Conservation (phyloP, 148 eudicot genomes). For the Fagopyrum esculentum region DNA sequence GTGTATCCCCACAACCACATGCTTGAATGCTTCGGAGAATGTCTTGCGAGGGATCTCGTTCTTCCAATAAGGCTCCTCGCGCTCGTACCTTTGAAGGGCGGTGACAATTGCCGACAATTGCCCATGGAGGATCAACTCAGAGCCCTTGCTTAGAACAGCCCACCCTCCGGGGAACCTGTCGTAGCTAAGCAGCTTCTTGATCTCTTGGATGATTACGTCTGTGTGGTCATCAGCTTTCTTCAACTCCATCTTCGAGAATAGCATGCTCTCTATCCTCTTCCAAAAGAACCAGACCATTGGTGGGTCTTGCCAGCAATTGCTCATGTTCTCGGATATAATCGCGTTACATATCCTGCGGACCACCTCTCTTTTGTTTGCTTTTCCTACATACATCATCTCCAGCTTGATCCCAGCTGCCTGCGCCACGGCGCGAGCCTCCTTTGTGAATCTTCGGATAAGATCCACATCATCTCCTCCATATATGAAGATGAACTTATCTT, state of each 20-base stretch:
- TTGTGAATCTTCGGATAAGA: conserved; percentile 38
- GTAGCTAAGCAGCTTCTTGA: conserved; percentile 41
- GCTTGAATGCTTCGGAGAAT: conserved; percentile 19
- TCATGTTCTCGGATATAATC: conserved; percentile 30
- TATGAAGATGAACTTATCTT: conserved; percentile 35
- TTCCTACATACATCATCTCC: conserved; percentile 42
- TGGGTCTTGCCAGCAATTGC: conserved; percentile 22
- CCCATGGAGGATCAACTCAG: conserved; percentile 28
- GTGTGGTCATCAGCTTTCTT: conserved; percentile 19
- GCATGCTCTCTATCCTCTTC: conserved; percentile 43
- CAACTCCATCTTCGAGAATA: conserved; percentile 32
- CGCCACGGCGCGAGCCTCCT: conserved; percentile 18
- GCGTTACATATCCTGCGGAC: conserved; percentile 24
- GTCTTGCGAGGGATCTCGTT: conserved; percentile 20
- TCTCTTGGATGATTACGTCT: conserved; percentile 34
- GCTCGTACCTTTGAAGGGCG: conserved; percentile 18
- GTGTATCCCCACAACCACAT: conserved; percentile 20
- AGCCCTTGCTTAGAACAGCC: conserved; percentile 44
- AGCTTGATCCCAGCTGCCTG: conserved; percentile 19
- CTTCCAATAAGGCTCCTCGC: conserved; percentile 26
- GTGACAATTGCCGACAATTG: conserved; percentile 17
- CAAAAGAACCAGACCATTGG: conserved; percentile 32
- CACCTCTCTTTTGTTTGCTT: conserved; percentile 24
- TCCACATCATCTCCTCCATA: conserved; percentile 45
- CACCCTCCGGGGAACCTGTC: conserved; percentile 38